Evolutionary conservation across 1,284 basidiomycete species (phyloP), one percentile per base, ranked within the genome.

Genomic region (Lentinula novae-zelandiae): DNA sequence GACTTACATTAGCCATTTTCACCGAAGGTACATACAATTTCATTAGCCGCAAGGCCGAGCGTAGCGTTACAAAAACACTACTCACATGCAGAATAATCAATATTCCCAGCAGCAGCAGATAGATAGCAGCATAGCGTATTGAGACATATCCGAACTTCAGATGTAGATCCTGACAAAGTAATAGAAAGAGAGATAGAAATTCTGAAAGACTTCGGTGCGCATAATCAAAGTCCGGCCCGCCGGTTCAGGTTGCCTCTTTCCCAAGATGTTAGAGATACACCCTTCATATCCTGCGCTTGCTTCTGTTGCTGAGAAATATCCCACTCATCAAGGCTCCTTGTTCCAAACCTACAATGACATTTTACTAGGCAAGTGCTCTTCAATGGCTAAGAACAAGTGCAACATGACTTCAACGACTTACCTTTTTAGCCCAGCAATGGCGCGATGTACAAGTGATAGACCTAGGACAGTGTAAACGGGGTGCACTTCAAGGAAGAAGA

Each of bases 331-430:
- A 5, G 76, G 81, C 7, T 73, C 76, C 22, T 68, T 88, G 39
- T 85, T 86, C 67, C 83, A 86, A 68, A 74, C 81, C 1, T 87
- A 84, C 70, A 87, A 87, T 67, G 85, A 88, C 60, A 69, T 88
- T 38, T 66, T 79, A 2, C 78, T 79, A 46, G 78, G 86, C 68
- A 63, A 48, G 42, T 27, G 12, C 8, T 12, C 12, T 9, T 12
- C 49, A 15, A 48, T 40, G 44, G 46, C 33, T 2, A 8, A 17
- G 48, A n/a, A 17, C 57, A 27, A 34, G 46, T 50, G 38, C 38
- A 48, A 54, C 10, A 15, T 58, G 15, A 46, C 31, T 64, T 31
- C 3, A 27, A 27, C 27, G 8, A 13, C 51, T 58, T 22, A 46
- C 3, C 42, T 58, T 52, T 58, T 8, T 60, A 92, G 89, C 83